phyloP scores from a whole-genome alignment of 192 early-diverging fungal species.

The Backusella circina region DNA sequence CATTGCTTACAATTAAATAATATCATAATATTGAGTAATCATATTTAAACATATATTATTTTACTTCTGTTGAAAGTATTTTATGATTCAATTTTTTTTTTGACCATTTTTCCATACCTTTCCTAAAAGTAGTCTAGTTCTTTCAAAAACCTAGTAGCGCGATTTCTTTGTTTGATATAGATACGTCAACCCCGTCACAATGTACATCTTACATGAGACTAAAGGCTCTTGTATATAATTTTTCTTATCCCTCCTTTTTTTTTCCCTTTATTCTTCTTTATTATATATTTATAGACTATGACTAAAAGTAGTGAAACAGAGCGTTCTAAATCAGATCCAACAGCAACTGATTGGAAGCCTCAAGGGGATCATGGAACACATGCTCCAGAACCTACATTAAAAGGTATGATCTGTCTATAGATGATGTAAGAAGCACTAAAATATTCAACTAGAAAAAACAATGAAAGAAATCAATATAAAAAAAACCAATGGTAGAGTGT shows the following conservation, averaged over 20 bases:
- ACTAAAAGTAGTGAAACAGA: neutral
- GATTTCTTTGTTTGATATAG: neutral
- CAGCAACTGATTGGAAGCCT: neutral
- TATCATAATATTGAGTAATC: too few species aligned
- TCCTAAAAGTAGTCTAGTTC: too few species aligned
- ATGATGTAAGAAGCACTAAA: neutral
- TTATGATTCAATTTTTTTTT: neutral
- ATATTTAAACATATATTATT: too few species aligned
- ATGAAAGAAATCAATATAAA: neutral
- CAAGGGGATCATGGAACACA: neutral
- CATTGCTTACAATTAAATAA: neutral
- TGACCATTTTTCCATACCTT: too few species aligned
- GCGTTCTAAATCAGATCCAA: neutral
- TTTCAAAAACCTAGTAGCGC: too few species aligned
- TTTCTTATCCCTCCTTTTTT: neutral
- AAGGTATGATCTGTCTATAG: neutral
- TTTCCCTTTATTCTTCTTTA: neutral
- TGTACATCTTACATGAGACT: neutral
- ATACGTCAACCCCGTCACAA: neutral
- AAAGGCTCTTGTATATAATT: neutral
- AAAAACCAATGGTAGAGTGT: neutral
- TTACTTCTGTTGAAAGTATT: neutral
- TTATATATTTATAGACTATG: neutral
- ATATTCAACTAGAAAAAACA: neutral
- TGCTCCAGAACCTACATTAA: neutral